These are phyloP conservation scores for Xylaria venustula DNA, from an alignment of 495 filamentous ascomycete genomes.

Conservation along the genomic window DNA sequence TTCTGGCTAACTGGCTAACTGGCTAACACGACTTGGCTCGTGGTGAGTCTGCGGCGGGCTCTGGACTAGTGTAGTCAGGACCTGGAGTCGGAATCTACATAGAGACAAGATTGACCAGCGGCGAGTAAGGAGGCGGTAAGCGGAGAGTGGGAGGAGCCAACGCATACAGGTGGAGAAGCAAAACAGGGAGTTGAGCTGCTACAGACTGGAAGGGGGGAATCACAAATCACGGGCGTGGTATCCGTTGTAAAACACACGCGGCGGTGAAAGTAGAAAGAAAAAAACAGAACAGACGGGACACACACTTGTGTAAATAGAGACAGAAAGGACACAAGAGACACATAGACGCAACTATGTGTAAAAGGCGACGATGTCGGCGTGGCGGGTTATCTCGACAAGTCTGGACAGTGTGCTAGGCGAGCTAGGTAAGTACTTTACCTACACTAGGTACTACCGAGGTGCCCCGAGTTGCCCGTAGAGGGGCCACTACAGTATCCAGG, in stretches of 20 bases:
- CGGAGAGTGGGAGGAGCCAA: constrained; percentile 14
- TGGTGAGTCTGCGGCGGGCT: constrained; percentile 2
- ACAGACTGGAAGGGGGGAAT: not conserved
- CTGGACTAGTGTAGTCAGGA: not conserved
- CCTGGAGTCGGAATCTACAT: too few relatives aligned
- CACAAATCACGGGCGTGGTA: not conserved
- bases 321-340: not conserved
- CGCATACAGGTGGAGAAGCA: constrained; percentile 15
- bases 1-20: not conserved
- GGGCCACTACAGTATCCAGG: too few relatives aligned
- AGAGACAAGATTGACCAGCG: not conserved
- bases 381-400: not conserved
- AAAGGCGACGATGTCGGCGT: constrained; percentile 13
- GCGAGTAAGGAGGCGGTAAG: constrained; percentile 12
- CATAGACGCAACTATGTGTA: not conserved
- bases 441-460: too few relatives aligned
- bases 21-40: constrained; percentile 2
- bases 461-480: too few relatives aligned
- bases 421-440: too few relatives aligned
- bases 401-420: too few relatives aligned
- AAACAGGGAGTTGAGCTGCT: not conserved
- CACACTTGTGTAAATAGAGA: too few relatives aligned
- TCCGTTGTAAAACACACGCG: not conserved
- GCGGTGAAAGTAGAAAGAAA: constrained; percentile 9
- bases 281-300: not conserved